Evolutionary conservation across 768 basidiomycete species (phyloP), one percentile per base, ranked within the genome.

Genomic region (Cystofilobasidium bisporidii): DNA sequence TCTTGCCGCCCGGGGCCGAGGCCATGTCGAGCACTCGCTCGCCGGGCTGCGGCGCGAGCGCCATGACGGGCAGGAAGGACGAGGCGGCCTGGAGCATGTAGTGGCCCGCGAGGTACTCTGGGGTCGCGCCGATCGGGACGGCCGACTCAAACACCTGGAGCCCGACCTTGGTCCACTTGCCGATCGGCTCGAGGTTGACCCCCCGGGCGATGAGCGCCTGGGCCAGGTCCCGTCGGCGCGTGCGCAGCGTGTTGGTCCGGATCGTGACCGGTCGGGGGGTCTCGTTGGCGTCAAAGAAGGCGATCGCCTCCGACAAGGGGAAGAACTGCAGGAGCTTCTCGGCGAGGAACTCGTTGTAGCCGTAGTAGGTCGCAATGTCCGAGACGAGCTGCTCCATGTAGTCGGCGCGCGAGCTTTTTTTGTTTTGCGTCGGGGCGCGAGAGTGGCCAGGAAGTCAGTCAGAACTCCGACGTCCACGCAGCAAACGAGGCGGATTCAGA

Each of bases 21-120:
- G 94, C 93, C 94, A 99, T 98, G 76, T 99, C 96, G 67, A 99
- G 83, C 15, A 97, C 84, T 15, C 93, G 87, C 75, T 98, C 96
- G 69, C 89, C 84, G 2, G 91, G 91, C 74, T 93, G 88, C 8
- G 96, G 96, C 30, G 84, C 81, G 45, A 99, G 86, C 4, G 96
- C 91, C 71, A 98, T 93, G 74, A 98, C 96, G 63, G 96, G 96
- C n/a, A 99, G 83, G 82, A 99, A 97, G 0, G 96, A 98, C 8
- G 92, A 94, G 15, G 96, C 96, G 9, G 96, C 91, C 81, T 99
- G 96, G 30, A 98, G 87, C 90, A 99, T 98, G 79, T 99, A 99
- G 76, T 99, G 93, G 2, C 96, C 96, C 0, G 96, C 92, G 45
- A 99, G 85, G 78, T 99, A 99, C 79, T 99, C 96, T 15, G 96